Conservation (phyloP, 805 yeast genomes). For the Pichia cabralensis region DNA sequence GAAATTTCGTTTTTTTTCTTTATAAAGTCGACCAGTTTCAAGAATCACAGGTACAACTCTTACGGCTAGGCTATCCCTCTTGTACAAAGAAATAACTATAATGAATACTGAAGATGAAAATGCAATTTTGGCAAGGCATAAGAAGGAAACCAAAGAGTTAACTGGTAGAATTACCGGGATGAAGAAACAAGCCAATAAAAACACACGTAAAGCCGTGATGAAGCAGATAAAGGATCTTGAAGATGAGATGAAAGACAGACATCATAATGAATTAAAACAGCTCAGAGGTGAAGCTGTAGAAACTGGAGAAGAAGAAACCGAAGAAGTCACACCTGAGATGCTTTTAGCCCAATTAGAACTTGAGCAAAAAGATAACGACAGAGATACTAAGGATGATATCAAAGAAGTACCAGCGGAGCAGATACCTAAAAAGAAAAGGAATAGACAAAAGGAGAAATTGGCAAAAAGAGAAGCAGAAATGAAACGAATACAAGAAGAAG, state of each 20-base stretch:
- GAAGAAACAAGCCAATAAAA: slow-evolving; percentile 77
- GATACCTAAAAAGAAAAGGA: slow-evolving; percentile 34
- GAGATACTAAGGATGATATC: slow-evolving; percentile 21
- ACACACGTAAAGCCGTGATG: slow-evolving; percentile 59
- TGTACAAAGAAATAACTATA: too few relatives aligned
- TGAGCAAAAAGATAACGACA: slow-evolving; percentile 49
- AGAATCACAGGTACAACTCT: too few relatives aligned
- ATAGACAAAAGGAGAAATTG: slow-evolving; percentile 76
- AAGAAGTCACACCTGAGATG: slow-evolving; percentile 49
- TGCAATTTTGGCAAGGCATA: slow-evolving; percentile 48
- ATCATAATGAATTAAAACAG: slow-evolving; percentile 39
- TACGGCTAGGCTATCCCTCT: too few relatives aligned
- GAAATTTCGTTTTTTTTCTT: too few relatives aligned
- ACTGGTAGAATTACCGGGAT: slow-evolving; percentile 59
- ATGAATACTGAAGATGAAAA: slow-evolving; percentile 43
- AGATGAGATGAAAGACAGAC: slow-evolving; percentile 41
- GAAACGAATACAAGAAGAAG: slow-evolving; percentile 53
- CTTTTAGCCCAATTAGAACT: slow-evolving; percentile 59
- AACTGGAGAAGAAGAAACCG: slow-evolving; percentile 16
- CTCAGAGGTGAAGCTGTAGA: slow-evolving; percentile 7
- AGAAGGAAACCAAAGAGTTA: slow-evolving; percentile 59
- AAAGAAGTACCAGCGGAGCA: slow-evolving; percentile 2
- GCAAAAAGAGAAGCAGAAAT: slow-evolving; percentile 69
- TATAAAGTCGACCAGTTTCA: too few relatives aligned
- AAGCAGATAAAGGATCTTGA: slow-evolving; percentile 54